Base-by-base conservation (phyloP, 2,329 filamentous ascomycete species). In the Pestalotiopsis sp. region DNA sequence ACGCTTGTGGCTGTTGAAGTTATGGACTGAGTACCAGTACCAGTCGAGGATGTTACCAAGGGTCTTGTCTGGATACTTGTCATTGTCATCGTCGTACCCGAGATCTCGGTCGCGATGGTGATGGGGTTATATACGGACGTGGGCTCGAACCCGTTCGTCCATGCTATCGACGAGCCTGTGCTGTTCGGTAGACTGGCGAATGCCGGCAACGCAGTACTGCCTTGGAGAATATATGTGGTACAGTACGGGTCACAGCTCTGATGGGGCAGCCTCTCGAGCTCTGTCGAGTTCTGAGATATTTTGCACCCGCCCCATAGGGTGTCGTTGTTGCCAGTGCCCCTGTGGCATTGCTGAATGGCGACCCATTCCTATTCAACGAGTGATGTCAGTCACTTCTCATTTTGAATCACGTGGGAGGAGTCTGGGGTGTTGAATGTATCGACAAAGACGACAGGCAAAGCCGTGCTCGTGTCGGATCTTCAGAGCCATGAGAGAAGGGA, bases 211-310 rank as follows among this genome's bases (percentile, higher is more conserved):
- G 23, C 25, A 23, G 62, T 62, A 23, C 23, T 23, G 4, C 58
- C 68, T 40, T 38, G 2, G 45, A 31, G 36, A 14, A 64, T 5
- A 20, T 27, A 17, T 3, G 62, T 23, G 17, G 6, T 17, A 38
- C 68, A 70, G 63, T 68, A 70, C 0, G 68, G 63, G 23, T 70
- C 68, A 38, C 68, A 70, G 45, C 66, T 66, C 25, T 17, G n/a
- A 41, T 58, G 57, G 13, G 68, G 63, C 20, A 70, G 66, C 58
- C 58, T 63, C 49, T 56, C 49, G 4, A 70, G 27, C 23, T 62
- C 40, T 23, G 63, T 66, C 9, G 59, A 68, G 66, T 70, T 56
- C 4, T 17, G 41, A 2, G 56, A 14, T 4, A 62, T 38, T 36
- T 70, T 63, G 56, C 68, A 70, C 2, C 62, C 62, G 4, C 68